Evolutionary conservation across 2,329 filamentous ascomycete species (phyloP).

Genomic region (Botryotinia globosa): DNA sequence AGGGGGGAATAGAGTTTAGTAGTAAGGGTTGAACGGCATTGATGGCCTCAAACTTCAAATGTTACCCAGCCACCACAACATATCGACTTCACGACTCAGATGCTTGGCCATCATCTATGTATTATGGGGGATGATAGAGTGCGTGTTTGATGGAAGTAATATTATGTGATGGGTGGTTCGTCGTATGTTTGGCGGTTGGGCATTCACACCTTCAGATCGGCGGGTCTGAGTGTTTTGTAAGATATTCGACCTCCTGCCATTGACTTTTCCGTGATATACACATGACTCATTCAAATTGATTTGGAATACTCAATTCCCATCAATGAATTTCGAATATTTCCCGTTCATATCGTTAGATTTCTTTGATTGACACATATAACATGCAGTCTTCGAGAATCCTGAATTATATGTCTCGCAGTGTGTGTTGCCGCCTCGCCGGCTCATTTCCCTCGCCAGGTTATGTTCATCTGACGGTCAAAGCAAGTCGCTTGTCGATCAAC

Average conservation of each 20-base stretch:
- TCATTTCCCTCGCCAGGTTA: not conserved
- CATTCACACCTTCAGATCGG: not conserved
- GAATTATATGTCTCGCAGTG: slow-evolving; percentile 32
- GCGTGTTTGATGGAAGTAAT: not conserved
- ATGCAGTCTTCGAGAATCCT: slow-evolving; percentile 27
- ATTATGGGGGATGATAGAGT: not conserved
- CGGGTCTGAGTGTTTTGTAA: not conserved
- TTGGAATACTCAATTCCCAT: not conserved
- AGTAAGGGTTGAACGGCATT: slow-evolving; percentile 1
- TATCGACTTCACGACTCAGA: not conserved
- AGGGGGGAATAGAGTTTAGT: not conserved
- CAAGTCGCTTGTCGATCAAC: no score
- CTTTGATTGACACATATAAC: slow-evolving; percentile 34
- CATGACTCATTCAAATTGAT: not conserved
- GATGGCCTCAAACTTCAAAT: not conserved
- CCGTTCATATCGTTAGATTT: slow-evolving; percentile 25
- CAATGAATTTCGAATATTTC: slow-evolving; percentile 31
- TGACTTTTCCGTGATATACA: not conserved
- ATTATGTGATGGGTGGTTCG: not conserved
- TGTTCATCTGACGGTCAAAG: not conserved
- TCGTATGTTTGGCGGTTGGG: not conserved
- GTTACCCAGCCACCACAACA: slow-evolving; percentile 3
- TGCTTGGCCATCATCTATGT: not conserved
- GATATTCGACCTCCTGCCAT: not conserved
- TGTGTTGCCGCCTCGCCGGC: slow-evolving; percentile 16